Conservation (phyloP, 306 rosid species). For the Lathyrus sativus region DNA sequence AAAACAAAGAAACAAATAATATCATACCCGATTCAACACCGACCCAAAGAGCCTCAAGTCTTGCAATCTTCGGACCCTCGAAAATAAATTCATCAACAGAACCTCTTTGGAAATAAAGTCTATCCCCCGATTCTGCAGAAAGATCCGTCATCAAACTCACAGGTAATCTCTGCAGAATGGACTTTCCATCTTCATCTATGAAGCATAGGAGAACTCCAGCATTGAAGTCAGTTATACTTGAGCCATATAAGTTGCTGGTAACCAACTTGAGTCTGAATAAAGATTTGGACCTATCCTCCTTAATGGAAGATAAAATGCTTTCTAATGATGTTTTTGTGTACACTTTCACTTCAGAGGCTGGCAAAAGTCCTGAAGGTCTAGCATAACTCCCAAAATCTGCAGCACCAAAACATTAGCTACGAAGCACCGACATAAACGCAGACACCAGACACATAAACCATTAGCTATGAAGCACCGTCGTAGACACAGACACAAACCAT, state of each 20-base stretch:
- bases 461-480: background rate
- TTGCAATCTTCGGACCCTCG: constrained; percentile 69
- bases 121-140: constrained; percentile 45
- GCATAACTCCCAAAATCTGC: constrained; percentile 73
- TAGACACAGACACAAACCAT: background rate
- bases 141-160: constrained; percentile 48
- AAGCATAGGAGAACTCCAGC: constrained; percentile 82
- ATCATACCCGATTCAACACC: constrained; percentile 84
- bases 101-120: constrained; percentile 71
- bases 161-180: constrained; percentile 77
- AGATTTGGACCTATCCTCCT: constrained; percentile 47
- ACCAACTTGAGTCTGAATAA: constrained; percentile 61
- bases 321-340: constrained; percentile 47
- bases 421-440: background rate
- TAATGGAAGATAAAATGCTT: constrained; percentile 45
- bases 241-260: constrained; percentile 72
- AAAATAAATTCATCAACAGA: constrained; percentile 73
- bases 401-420: background rate
- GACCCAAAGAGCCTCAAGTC: constrained; percentile 73
- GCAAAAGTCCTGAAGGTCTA: constrained; percentile 64
- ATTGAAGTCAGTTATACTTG: constrained; percentile 59
- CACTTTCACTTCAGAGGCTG: constrained; percentile 62
- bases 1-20: constrained; percentile 29
- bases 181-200: constrained; percentile 69
- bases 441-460: too few species aligned